phyloP scores from a whole-genome alignment of 176 grass and related monocot genomes.

The Areca catechu region DNA sequence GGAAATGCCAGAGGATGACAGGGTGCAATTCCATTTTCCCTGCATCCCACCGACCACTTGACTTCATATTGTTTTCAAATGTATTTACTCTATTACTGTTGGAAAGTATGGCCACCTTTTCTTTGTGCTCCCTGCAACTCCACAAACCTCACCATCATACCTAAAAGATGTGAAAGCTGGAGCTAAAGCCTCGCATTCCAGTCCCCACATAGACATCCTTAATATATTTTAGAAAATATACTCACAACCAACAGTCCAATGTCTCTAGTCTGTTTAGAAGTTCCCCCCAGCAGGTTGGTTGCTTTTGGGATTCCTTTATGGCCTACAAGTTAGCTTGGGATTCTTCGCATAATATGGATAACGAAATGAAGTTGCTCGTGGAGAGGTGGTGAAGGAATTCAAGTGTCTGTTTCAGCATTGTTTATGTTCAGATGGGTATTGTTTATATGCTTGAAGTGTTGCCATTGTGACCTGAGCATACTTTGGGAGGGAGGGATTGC shows the following conservation, averaged over 20 bases:
- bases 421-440: too few species aligned
- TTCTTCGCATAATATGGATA: neutral
- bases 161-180: slow-evolving; percentile 26
- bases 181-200: slow-evolving; percentile 30
- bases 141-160: slow-evolving; percentile 38
- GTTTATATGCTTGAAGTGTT: too few species aligned
- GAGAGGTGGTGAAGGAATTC: neutral
- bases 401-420: too few species aligned
- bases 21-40: too few species aligned
- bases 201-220: neutral
- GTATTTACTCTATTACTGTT: too few species aligned
- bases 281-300: neutral
- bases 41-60: too few species aligned
- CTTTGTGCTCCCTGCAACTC: slow-evolving; percentile 44
- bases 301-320: slow-evolving; percentile 51
- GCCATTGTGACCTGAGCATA: too few species aligned
- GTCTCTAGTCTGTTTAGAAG: neutral
- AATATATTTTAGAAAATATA: slow-evolving; percentile 8
- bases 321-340: slow-evolving; percentile 24
- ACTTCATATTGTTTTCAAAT: too few species aligned
- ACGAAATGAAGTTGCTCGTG: neutral
- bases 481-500: too few species aligned
- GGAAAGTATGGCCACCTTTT: slow-evolving; percentile 19
- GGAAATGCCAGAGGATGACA: too few species aligned
- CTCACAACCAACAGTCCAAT: slow-evolving; percentile 48